A percentile compares a stretch with the other conserved stretches of the same genome.
Conservation (phyloP, 805 yeast species). For the Wickerhamomyces sydowiorum region DNA sequence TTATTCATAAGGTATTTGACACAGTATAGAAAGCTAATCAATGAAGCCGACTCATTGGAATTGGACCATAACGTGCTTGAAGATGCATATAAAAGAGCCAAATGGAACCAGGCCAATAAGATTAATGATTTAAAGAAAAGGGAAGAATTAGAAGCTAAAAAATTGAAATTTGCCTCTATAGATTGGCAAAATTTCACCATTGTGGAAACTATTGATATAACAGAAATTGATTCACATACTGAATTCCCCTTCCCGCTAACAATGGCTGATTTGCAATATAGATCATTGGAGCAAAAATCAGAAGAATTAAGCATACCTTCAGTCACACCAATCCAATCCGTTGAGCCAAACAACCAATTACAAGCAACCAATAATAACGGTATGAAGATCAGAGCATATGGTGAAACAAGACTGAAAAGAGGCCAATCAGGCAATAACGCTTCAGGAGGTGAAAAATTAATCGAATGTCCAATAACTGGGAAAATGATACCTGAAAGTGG, state of each 20-base stretch:
- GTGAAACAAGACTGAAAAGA: conserved; percentile 53
- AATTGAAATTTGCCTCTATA: conserved; percentile 60
- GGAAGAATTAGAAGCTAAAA: conserved; percentile 28
- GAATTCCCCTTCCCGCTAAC: conserved; percentile 49
- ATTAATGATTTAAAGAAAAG: conserved; percentile 30
- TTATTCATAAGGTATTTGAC: conserved; percentile 43
- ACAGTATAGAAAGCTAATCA: conserved; percentile 43
- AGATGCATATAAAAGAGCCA: conserved; percentile 52
- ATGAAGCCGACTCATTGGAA: conserved; percentile 16
- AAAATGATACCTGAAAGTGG: conserved; percentile 61
- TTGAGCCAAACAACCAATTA: conserved; percentile 9
- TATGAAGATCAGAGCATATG: conserved; percentile 65
- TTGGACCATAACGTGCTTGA: conserved; percentile 32
- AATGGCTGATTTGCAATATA: conserved; percentile 51
- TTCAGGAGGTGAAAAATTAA: conserved; percentile 25
- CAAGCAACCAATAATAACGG: conserved; percentile 29
- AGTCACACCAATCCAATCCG: neutral
- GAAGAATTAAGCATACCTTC: conserved; percentile 10
- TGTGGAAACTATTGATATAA: conserved; percentile 63
- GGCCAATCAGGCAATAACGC: conserved; percentile 1
- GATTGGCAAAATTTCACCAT: conserved; percentile 85
- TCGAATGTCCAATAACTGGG: conserved; percentile 79
- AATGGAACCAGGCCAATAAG: conserved; percentile 33
- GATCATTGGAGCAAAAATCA: conserved; percentile 39
- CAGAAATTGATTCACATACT: conserved; percentile 51